Evolutionary conservation across 148 eudicot species (phyloP).

Genomic region (Fallopia convolvulus): DNA sequence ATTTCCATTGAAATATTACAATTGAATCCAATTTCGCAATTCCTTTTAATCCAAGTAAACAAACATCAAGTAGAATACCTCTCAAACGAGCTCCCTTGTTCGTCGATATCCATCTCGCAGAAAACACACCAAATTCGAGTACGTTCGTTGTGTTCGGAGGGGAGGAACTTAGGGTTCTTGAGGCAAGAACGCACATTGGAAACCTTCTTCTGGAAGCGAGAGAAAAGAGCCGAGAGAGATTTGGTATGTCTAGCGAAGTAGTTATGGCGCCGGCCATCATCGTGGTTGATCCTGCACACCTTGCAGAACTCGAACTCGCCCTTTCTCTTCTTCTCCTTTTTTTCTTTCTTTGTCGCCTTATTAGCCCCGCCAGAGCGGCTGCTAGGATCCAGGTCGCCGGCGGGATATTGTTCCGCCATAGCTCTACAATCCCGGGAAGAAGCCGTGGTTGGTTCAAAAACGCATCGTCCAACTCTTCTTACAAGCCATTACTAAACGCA

Average conservation of each 20-base stretch:
- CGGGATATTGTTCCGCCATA: neutral
- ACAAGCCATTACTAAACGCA: neutral
- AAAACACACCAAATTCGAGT: constrained; percentile 72
- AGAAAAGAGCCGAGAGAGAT: constrained; percentile 56
- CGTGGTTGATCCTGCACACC: constrained; percentile 70
- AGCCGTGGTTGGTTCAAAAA: neutral
- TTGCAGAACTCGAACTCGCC: constrained; percentile 52
- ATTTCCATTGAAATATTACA: neutral
- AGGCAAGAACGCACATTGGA: constrained; percentile 38
- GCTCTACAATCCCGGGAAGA: neutral
- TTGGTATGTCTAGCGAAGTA: constrained; percentile 59
- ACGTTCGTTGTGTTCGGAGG: constrained; percentile 24
- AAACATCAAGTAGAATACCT: constrained; percentile 29
- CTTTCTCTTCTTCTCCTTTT: constrained; percentile 12
- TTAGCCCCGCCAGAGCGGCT: neutral
- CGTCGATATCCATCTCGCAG: constrained; percentile 52
- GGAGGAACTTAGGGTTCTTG: constrained; percentile 38
- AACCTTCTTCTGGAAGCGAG: constrained; percentile 58
- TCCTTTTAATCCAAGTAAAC: neutral
- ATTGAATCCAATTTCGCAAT: neutral
- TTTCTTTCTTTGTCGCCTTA: constrained; percentile 13
- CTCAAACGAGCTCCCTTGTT: constrained; percentile 31
- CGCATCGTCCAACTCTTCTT: neutral
- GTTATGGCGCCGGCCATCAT: constrained; percentile 78
- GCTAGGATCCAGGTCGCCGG: neutral